A percentile compares a stretch with the other conserved stretches of the same genome.
phyloP scores from a whole-genome alignment of 75 land plant genomes.

The Ceratopteris richardii region DNA sequence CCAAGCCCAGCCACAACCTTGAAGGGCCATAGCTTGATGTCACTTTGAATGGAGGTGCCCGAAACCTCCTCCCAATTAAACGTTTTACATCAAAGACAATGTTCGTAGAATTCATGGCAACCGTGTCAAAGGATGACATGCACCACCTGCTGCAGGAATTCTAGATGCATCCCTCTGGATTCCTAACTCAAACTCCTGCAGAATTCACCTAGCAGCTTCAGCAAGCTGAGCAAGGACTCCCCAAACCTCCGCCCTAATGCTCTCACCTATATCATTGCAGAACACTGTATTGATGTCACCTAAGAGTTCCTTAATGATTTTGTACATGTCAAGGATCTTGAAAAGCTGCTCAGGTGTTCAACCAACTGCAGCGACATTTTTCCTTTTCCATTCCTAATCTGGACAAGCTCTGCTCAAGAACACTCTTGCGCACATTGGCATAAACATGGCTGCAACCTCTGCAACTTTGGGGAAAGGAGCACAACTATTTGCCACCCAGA shows the following conservation, averaged over 20 bases:
- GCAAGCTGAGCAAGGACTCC: conserved; percentile 32
- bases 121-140: too few relatives aligned
- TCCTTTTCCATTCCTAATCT: conserved; percentile 43
- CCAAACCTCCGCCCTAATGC: conserved; percentile 36
- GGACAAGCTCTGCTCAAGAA: conserved; percentile 35
- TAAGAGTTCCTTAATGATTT: conserved; percentile 35
- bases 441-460: conserved; percentile 71
- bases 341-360: conserved; percentile 44
- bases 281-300: conserved; percentile 40
- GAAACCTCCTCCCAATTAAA: too few relatives aligned
- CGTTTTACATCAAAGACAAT: too few relatives aligned
- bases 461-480: conserved; percentile 73
- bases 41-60: too few relatives aligned
- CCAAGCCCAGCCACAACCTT: too few relatives aligned
- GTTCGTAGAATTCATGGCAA: too few relatives aligned
- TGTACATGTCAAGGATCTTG: conserved; percentile 53
- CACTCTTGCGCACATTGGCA: conserved; percentile 42
- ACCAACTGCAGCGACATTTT: conserved; percentile 34
- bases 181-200: conserved; percentile 52
- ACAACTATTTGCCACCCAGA: conserved; percentile 67
- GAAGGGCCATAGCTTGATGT: too few relatives aligned
- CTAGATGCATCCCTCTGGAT: conserved; percentile 57
- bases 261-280: too few relatives aligned
- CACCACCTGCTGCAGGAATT: conserved; percentile 43
- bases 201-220: conserved; percentile 35